Percentiles rank a stretch among this genome's conserved stretches.
These are phyloP conservation scores for Clavispora santaluciae DNA, from an alignment of 805 yeast genomes.

Conservation along the genomic window DNA sequence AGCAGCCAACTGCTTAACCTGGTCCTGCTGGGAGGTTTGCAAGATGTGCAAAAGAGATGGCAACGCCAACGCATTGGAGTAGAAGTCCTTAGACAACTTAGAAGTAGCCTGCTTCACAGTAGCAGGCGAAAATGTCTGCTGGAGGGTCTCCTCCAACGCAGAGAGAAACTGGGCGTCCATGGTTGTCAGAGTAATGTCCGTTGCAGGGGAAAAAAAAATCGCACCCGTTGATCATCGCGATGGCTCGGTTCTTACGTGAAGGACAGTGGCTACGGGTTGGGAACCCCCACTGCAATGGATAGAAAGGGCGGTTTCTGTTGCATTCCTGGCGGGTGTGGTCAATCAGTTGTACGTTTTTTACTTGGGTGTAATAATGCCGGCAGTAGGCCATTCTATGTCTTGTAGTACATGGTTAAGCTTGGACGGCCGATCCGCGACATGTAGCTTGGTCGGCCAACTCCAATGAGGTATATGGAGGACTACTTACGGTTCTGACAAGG, in stretches of 20 bases:
- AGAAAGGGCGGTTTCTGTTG: no score
- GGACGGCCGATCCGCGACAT: no score
- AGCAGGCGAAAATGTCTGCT: slow-evolving; percentile 73
- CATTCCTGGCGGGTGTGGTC: no score
- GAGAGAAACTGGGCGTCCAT: slow-evolving; percentile 72
- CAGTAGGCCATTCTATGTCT: no score
- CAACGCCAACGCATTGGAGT: slow-evolving; percentile 63
- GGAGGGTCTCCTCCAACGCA: slow-evolving; percentile 73
- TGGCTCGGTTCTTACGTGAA: slow-evolving; percentile 11
- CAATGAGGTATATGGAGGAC: no score
- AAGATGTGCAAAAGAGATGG: slow-evolving; percentile 81
- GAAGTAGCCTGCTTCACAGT: slow-evolving; percentile 80
- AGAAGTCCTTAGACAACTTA: slow-evolving; percentile 68
- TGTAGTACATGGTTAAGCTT: no score
- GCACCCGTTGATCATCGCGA: neutral
- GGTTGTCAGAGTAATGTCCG: slow-evolving; percentile 3
- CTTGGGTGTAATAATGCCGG: no score
- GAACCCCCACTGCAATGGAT: no score
- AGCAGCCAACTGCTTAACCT: slow-evolving; percentile 87
- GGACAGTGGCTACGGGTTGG: no score
- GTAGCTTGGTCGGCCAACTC: no score
- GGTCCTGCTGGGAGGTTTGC: slow-evolving; percentile 63
- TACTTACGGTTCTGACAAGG: no score
- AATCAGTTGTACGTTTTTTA: no score
- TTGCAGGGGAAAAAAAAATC: slow-evolving; percentile 4